Percentiles rank a stretch among this genome's conserved stretches.
Conservation (phyloP, 1,284 basidiomycete genomes). For the Dichomitus squalens region DNA sequence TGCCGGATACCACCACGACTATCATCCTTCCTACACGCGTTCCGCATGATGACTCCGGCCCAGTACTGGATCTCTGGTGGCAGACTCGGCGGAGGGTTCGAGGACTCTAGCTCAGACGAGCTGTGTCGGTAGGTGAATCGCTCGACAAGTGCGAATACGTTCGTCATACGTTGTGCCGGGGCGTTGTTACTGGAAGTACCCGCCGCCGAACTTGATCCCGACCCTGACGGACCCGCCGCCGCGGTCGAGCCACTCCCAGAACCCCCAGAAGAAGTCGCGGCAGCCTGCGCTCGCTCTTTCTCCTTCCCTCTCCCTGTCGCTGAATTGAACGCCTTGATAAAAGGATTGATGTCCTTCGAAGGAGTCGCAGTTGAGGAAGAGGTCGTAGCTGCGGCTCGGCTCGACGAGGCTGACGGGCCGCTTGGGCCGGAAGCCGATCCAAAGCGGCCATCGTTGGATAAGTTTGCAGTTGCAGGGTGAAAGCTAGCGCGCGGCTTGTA, state of each 20-base stretch:
- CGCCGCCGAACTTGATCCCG: constrained; percentile 18
- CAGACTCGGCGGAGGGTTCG: constrained; percentile 70
- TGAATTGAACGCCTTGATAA: constrained; percentile 35
- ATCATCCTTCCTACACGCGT: constrained; percentile 98
- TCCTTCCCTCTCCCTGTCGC: constrained; percentile 38
- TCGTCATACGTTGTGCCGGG: constrained; percentile 59
- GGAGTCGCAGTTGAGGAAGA: neutral
- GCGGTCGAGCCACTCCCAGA: constrained; percentile 26
- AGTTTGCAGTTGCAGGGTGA: constrained; percentile 64
- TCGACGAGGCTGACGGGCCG: neutral
- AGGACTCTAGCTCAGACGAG: constrained; percentile 74
- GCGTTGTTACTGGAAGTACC: neutral
- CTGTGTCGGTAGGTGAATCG: constrained; percentile 94
- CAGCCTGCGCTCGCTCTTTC: constrained; percentile 28
- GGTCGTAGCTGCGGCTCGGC: neutral
- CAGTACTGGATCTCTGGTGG: constrained; percentile 97
- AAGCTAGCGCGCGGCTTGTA: constrained; percentile 81
- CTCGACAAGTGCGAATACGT: constrained; percentile 96
- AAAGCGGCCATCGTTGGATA: constrained; percentile 22
- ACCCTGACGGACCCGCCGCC: constrained; percentile 17
- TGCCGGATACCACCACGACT: constrained; percentile 91
- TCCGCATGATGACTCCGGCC: constrained; percentile 99
- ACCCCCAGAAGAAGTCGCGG: constrained; percentile 20
- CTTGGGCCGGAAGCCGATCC: constrained; percentile 2
- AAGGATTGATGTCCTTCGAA: constrained; percentile 31